A percentile compares a stretch with the other conserved stretches of the same genome.
Evolutionary conservation across 495 filamentous ascomycete genomes (phyloP).

Genomic region (Corynascus novoguineensis): DNA sequence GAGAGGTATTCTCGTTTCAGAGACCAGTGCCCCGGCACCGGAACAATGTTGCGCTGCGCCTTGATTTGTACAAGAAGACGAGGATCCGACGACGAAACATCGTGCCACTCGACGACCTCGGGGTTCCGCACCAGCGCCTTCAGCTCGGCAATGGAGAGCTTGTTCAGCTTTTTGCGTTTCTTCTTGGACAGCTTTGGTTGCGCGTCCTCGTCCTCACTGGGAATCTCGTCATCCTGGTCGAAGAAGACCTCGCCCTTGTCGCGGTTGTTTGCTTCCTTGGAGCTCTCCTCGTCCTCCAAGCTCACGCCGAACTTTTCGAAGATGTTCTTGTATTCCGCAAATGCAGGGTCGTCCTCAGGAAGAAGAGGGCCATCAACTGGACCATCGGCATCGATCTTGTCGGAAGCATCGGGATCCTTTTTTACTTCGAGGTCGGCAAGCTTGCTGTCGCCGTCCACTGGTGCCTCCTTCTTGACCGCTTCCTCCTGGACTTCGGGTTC

Average conservation of each 20-base stretch:
- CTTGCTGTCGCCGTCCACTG: slow-evolving; percentile 4
- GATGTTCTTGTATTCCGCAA: slow-evolving; percentile 73
- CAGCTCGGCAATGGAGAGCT: slow-evolving; percentile 88
- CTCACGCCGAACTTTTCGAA: slow-evolving; percentile 62
- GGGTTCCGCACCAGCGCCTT: slow-evolving; percentile 88
- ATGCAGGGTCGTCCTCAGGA: slow-evolving; percentile 69
- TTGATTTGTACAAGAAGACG: slow-evolving; percentile 89
- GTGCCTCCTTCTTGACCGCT: slow-evolving; percentile 28
- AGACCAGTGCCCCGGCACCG: slow-evolving; percentile 89
- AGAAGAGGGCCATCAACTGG: slow-evolving; percentile 43
- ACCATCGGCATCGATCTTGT: slow-evolving; percentile 42
- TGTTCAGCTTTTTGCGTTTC: slow-evolving; percentile 82
- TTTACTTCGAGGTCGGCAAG: slow-evolving; percentile 37
- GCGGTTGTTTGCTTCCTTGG: slow-evolving; percentile 55
- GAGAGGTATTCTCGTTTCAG: slow-evolving; percentile 95
- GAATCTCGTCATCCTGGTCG: slow-evolving; percentile 82
- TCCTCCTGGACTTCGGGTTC: slow-evolving; percentile 25
- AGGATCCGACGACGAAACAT: slow-evolving; percentile 87
- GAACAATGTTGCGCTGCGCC: slow-evolving; percentile 89
- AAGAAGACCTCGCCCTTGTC: slow-evolving; percentile 87
- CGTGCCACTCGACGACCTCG: slow-evolving; percentile 95
- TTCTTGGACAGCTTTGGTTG: slow-evolving; percentile 80
- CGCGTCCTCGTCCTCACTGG: slow-evolving; percentile 74
- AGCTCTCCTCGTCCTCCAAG: slow-evolving; percentile 51
- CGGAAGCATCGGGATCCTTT: slow-evolving; percentile 30